Percentiles rank a stretch among this genome's conserved stretches.
phyloP scores from a whole-genome alignment of 1,284 basidiomycete genomes.

The Austroboletus novae-zelandiae region DNA sequence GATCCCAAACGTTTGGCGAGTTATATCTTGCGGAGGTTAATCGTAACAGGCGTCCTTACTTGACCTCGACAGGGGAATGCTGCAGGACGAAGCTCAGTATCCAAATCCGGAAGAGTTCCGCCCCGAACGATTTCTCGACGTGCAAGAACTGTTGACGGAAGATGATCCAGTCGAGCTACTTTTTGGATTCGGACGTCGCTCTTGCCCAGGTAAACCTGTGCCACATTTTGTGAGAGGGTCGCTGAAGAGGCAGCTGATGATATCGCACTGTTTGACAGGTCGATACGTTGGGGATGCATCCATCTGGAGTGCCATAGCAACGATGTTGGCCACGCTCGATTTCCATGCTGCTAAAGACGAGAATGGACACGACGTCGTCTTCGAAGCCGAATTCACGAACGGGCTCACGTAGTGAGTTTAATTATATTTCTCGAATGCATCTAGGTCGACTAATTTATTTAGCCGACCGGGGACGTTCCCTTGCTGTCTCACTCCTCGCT shows the following conservation, averaged over 20 bases:
- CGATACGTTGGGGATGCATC: constrained; percentile 18
- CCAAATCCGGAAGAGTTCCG: constrained; percentile 14
- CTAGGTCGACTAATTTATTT: background rate
- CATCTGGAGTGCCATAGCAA: constrained; percentile 18
- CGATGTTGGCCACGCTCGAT: constrained; percentile 19
- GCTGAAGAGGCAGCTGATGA: background rate
- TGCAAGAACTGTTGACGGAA: constrained; percentile 10
- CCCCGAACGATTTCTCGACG: constrained; percentile 21
- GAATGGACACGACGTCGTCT: constrained; percentile 11
- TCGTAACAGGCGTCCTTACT: no score
- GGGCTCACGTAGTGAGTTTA: constrained; percentile 6
- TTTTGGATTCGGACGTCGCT: constrained; percentile 23
- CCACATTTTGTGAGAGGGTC: background rate
- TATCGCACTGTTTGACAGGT: constrained; percentile 1
- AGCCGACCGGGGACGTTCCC: background rate
- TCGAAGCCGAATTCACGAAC: constrained; percentile 8
- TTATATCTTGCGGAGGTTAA: background rate
- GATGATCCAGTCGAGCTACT: constrained; percentile 9
- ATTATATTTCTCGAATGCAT: background rate
- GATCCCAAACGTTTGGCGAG: constrained; percentile 17
- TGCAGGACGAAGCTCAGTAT: constrained; percentile 15
- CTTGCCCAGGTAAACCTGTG: constrained; percentile 13
- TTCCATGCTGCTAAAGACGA: constrained; percentile 12
- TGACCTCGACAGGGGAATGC: constrained; percentile 14
- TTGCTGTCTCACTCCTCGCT: background rate